Percentiles rank a stretch among this genome's conserved stretches.
Evolutionary conservation across 345 rosid genomes (phyloP).

Genomic region (Hirschfeldia incana): DNA sequence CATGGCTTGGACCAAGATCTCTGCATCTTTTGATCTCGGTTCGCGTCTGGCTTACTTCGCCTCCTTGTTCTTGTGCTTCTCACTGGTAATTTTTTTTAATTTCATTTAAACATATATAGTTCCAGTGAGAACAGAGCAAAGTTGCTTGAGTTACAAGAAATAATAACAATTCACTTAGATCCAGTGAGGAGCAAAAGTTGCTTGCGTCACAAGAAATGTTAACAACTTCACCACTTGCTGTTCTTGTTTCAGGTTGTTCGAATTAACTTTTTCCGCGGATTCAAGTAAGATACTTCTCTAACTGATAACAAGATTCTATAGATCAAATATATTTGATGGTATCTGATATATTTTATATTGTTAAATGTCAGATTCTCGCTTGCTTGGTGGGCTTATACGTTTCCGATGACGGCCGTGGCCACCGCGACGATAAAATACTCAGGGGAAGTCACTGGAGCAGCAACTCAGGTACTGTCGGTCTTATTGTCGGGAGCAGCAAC

Average conservation of each 20-base stretch:
- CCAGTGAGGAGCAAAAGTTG: not conserved
- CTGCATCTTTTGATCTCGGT: conserved; percentile 70
- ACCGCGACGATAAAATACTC: conserved; percentile 66
- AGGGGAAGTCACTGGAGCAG: conserved; percentile 47
- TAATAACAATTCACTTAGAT: not conserved
- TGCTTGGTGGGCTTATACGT: conserved; percentile 97
- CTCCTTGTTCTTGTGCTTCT: conserved; percentile 79
- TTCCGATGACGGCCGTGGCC: conserved; percentile 78
- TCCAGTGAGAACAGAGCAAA: not conserved
- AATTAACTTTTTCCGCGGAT: conserved; percentile 73
- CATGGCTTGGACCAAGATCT: conserved; percentile 84
- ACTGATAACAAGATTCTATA: not conserved
- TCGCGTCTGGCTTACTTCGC: conserved; percentile 80
- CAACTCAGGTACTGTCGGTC: conserved; percentile 50
- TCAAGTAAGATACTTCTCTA: conserved; percentile 48
- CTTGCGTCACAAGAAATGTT: conserved; percentile 20
- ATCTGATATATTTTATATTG: not conserved
- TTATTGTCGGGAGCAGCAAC: conserved; percentile 49
- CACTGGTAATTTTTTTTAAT: conserved; percentile 50
- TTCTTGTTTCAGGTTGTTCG: conserved; percentile 68
- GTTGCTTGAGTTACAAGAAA: conserved; percentile 20
- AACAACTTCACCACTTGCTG: not conserved
- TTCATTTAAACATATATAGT: not conserved
- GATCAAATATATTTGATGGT: not conserved
- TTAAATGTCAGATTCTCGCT: conserved; percentile 60